phyloP scores from a whole-genome alignment of 2,329 filamentous ascomycete genomes.

The Aspergillus sp. region DNA sequence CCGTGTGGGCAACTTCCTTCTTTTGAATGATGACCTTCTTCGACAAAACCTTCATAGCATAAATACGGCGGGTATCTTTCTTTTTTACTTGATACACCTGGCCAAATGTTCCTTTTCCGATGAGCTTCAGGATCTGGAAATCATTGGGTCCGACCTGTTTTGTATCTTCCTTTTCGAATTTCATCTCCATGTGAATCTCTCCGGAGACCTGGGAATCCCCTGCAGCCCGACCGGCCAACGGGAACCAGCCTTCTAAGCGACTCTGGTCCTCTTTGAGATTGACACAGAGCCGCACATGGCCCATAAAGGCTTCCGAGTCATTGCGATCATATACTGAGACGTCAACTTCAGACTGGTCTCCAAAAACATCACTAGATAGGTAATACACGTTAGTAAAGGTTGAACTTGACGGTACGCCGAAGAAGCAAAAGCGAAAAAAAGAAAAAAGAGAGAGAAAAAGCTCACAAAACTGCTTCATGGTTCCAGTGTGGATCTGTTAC shows the following conservation, averaged over 20 bases:
- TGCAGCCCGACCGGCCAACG: conserved; percentile 74
- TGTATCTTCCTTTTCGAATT: conserved; percentile 83
- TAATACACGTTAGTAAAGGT: background rate
- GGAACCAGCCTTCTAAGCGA: conserved; percentile 80
- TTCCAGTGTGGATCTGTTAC: conserved; percentile 92
- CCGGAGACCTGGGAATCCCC: conserved; percentile 76
- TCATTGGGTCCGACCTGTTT: conserved; percentile 92
- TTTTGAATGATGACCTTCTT: conserved; percentile 99
- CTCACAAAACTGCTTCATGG: conserved; percentile 92
- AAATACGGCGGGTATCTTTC: conserved; percentile 92
- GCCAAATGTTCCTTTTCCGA: conserved; percentile 96
- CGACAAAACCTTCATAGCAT: conserved; percentile 98
- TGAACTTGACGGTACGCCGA: background rate
- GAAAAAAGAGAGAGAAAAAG: conserved; percentile 21
- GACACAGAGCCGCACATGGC: conserved; percentile 81
- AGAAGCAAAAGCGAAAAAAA: background rate
- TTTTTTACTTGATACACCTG: conserved; percentile 98
- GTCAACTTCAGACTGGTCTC: conserved; percentile 84
- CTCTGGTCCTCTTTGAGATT: conserved; percentile 67
- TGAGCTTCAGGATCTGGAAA: conserved; percentile 92
- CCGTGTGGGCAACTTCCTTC: conserved; percentile 96
- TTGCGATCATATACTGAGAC: conserved; percentile 90
- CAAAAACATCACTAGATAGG: conserved; percentile 72
- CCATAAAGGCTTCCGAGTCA: conserved; percentile 84
- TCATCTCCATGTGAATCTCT: conserved; percentile 83